Evolutionary conservation across 2,329 filamentous ascomycete genomes (phyloP).

Genomic region (Lecanicillium sp.): DNA sequence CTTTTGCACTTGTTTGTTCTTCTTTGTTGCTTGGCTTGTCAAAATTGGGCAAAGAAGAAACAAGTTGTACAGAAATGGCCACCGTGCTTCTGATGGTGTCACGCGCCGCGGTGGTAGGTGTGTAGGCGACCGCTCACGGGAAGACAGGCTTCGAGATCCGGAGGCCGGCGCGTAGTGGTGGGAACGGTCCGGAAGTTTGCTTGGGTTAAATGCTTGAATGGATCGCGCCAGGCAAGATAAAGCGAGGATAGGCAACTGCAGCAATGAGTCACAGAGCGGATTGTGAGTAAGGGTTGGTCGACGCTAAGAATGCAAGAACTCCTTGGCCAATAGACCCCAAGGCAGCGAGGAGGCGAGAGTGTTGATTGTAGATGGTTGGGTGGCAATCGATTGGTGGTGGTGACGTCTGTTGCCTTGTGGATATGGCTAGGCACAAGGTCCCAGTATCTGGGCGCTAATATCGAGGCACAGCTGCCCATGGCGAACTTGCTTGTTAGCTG

Average conservation of each 20-base stretch:
- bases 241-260: background rate
- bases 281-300: background rate
- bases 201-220: background rate
- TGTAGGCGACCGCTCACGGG: background rate
- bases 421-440: too few species aligned
- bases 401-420: slow-evolving; percentile 11
- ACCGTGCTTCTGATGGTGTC: slow-evolving; percentile 3
- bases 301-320: background rate
- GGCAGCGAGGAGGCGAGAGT: background rate
- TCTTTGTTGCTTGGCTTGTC: background rate
- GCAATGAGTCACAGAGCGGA: slow-evolving; percentile 3
- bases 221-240: background rate
- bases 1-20: background rate
- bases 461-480: too few species aligned
- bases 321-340: background rate
- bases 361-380: slow-evolving; percentile 6
- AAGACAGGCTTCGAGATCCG: background rate
- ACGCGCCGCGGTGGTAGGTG: background rate
- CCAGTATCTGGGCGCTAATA: too few species aligned
- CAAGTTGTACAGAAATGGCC: background rate
- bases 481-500: too few species aligned
- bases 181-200: background rate
- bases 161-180: slow-evolving; percentile 2
- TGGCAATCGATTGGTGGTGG: slow-evolving; percentile 6
- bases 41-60: background rate